Evolutionary conservation across 2,329 filamentous ascomycete species (phyloP).

Genomic region (Trichoderma citrinoviride): DNA sequence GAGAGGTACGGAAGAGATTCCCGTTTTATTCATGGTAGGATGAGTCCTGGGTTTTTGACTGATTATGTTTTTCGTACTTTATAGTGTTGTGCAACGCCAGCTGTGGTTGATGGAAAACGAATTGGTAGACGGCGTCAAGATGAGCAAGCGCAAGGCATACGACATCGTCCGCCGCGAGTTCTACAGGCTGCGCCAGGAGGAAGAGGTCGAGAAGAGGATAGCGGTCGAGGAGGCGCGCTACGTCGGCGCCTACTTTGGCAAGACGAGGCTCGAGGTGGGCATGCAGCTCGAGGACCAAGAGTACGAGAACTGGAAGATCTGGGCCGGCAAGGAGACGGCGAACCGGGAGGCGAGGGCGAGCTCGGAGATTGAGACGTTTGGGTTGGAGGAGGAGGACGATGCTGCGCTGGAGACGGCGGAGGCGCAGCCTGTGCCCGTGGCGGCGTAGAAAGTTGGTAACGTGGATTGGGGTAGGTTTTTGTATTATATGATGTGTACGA

Average conservation of each 20-base stretch:
- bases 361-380: slow-evolving; percentile 45
- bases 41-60: background rate
- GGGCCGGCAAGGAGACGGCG: slow-evolving; percentile 58
- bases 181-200: slow-evolving; percentile 75
- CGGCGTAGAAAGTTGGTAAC: background rate
- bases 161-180: slow-evolving; percentile 86
- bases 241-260: slow-evolving; percentile 86
- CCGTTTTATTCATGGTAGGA: background rate
- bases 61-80: background rate
- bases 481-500: slow-evolving; percentile 24
- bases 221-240: slow-evolving; percentile 83
- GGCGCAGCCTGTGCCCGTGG: slow-evolving; percentile 2
- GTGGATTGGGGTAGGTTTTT: background rate
- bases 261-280: slow-evolving; percentile 68
- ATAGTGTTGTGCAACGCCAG: slow-evolving; percentile 88
- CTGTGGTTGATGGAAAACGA: slow-evolving; percentile 73
- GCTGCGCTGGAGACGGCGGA: slow-evolving; percentile 29
- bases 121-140: slow-evolving; percentile 65
- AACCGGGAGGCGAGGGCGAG: slow-evolving; percentile 41
- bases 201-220: slow-evolving; percentile 79
- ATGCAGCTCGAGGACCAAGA: slow-evolving; percentile 77
- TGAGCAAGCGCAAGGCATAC: slow-evolving; percentile 70
- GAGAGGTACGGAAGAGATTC: slow-evolving; percentile 65
- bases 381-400: slow-evolving; percentile 34
- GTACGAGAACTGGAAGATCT: slow-evolving; percentile 82